Percentiles rank a stretch among this genome's conserved stretches.
These are phyloP conservation scores for Chytridium lagenaria DNA, from an alignment of 371 early-diverging fungal genomes.

Conservation along the genomic window DNA sequence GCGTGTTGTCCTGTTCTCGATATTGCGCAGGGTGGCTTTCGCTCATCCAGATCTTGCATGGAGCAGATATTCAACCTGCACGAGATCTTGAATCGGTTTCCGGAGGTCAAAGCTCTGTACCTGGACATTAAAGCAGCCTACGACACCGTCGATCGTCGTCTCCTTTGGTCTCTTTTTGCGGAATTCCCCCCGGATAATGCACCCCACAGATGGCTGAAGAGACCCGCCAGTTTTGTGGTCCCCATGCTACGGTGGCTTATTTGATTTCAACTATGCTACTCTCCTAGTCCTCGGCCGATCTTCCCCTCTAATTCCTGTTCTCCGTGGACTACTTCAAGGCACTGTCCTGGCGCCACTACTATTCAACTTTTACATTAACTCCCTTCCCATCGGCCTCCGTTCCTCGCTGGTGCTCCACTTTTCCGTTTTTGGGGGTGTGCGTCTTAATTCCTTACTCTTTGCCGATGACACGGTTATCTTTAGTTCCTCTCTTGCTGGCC, in stretches of 20 bases:
- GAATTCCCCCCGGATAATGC: not conserved
- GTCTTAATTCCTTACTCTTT: conserved; percentile 23
- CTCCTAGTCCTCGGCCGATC: conserved; percentile 16
- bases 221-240: conserved; percentile 6
- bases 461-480: conserved; percentile 27
- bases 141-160: conserved; percentile 14
- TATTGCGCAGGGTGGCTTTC: conserved; percentile 27
- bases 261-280: conserved; percentile 1
- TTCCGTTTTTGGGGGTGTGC: not conserved
- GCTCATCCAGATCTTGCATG: not conserved
- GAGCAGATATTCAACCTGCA: conserved; percentile 20
- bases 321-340: conserved; percentile 21
- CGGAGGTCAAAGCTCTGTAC: conserved; percentile 25
- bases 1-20: not conserved
- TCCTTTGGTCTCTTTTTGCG: conserved; percentile 10
- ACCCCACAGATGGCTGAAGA: not conserved
- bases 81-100: conserved; percentile 14
- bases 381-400: not conserved
- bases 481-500: not conserved
- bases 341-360: conserved; percentile 29
- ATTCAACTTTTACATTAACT: conserved; percentile 29
- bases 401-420: not conserved
- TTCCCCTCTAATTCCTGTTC: not conserved
- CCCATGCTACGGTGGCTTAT: conserved; percentile 16
- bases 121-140: conserved; percentile 18